Base-by-base conservation (phyloP, 1,284 basidiomycete species). In the Trichosporon coremiiforme region DNA sequence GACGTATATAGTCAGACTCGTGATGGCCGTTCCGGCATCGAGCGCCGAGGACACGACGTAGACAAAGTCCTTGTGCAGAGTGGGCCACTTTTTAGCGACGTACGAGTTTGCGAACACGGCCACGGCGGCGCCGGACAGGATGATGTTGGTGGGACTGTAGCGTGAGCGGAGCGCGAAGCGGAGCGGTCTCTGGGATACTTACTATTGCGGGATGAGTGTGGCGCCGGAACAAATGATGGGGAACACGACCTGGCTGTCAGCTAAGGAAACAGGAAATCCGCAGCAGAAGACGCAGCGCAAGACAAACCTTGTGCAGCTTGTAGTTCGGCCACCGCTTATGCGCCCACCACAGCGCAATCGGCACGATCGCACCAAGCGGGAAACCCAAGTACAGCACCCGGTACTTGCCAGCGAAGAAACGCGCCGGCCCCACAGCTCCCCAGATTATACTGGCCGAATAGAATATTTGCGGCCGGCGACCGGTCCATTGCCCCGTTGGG, bases 371-470 rank as follows among this genome's bases (percentile, higher is more conserved):
- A 2, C 86, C 86, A 1, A 86, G 66, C 5, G 84, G 68, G 74
- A 86, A 87, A 8, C 85, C 85, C 2, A 81, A 73, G 69, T 84
- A 84, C 10, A 85, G 72, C 67, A 80, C 74, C 35, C 78, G 72
- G 69, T 87, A 87, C 31, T 81, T 78, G 15, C 85, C 85, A 2
- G 80, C 77, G 72, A 86, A 86, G 79, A 86, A 86, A 50, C 83
- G 76, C 0, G 76, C 75, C 0, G 85, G 85, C 0, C 84, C 83
- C 4, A 86, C 83, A 0, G 84, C 82, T 4, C 85, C 85, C 84
- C 79, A 84, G 64, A 83, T 80, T 64, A 78, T 79, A 25, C 81
- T 83, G 0, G 86, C 86, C 1, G 79, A 80, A 70, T 82, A 83
- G 73, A 84, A 84, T 47, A 84, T 81, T 22, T 70, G 71, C 6